Evolutionary conservation across 495 filamentous ascomycete genomes (phyloP).

Genomic region (Xanthoparmelia taractica): DNA sequence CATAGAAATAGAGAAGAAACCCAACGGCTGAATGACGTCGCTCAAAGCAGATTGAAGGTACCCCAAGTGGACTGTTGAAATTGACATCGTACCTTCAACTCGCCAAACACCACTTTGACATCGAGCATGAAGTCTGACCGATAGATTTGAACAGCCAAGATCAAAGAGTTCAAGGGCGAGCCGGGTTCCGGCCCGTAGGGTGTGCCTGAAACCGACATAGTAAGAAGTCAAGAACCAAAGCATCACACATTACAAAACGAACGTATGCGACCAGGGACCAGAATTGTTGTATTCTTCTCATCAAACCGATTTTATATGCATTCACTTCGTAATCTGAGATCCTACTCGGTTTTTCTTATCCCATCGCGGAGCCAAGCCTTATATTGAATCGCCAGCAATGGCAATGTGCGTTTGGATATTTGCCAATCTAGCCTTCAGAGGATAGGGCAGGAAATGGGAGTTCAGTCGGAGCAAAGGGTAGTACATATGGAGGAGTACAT

Average conservation of each 20-base stretch:
- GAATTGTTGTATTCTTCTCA: not conserved
- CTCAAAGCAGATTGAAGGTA: no score
- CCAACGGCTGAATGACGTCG: no score
- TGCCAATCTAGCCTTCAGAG: not conserved
- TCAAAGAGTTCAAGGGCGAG: not conserved
- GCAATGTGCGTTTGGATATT: not conserved
- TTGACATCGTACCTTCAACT: no score
- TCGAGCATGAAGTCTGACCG: not conserved
- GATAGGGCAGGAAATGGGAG: not conserved
- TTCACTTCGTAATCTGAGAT: not conserved
- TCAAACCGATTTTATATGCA: not conserved
- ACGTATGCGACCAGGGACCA: not conserved
- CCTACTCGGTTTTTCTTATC: not conserved
- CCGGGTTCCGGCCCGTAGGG: not conserved
- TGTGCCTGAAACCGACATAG: not conserved
- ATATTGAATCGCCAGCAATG: not conserved
- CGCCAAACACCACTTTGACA: not conserved
- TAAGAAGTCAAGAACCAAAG: not conserved
- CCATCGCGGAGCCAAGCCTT: not conserved
- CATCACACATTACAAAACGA: not conserved
- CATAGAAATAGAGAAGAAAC: no score
- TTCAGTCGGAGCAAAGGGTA: not conserved
- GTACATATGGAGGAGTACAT: not conserved
- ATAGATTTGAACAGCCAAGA: not conserved
- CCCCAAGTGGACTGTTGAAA: no score